phyloP scores from a whole-genome alignment of 2,329 filamentous ascomycete genomes.

The Hypoxylon rubiginosum region DNA sequence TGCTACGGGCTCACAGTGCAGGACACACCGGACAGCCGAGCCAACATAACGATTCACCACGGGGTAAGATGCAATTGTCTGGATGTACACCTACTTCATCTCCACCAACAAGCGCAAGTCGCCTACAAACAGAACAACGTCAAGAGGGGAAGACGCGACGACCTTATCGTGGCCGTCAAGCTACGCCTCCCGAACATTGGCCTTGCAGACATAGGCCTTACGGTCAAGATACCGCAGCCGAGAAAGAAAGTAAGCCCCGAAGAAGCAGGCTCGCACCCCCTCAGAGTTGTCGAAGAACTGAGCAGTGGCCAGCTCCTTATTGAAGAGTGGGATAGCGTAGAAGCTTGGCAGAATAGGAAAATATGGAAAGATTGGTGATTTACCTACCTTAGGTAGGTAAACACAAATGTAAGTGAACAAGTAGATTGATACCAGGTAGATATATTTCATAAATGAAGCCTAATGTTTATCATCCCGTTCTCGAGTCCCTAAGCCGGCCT shows the following conservation, averaged over 20 bases:
- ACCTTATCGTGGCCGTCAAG: conserved; percentile 42
- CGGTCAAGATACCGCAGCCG: conserved; percentile 14
- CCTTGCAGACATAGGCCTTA: conserved; percentile 19
- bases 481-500: not conserved
- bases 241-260: conserved; percentile 8
- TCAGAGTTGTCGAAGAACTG: not conserved
- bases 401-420: not conserved
- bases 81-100: conserved; percentile 33
- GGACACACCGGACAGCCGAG: conserved; percentile 1
- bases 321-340: conserved; percentile 41
- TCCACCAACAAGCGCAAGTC: conserved; percentile 31
- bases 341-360: conserved; percentile 35
- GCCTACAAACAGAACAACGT: conserved; percentile 18
- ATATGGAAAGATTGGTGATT: conserved; percentile 46
- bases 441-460: not conserved
- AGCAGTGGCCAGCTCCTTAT: conserved; percentile 29
- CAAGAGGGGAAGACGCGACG: conserved; percentile 28
- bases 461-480: not conserved
- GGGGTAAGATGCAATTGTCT: conserved; percentile 29
- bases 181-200: conserved; percentile 28
- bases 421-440: not conserved
- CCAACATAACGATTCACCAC: conserved; percentile 40
- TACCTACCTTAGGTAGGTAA: not conserved
- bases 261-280: conserved; percentile 18
- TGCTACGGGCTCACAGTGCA: conserved; percentile 36